Conservation (phyloP, 2,329 filamentous ascomycete species). For the Fusarium floridanum region DNA sequence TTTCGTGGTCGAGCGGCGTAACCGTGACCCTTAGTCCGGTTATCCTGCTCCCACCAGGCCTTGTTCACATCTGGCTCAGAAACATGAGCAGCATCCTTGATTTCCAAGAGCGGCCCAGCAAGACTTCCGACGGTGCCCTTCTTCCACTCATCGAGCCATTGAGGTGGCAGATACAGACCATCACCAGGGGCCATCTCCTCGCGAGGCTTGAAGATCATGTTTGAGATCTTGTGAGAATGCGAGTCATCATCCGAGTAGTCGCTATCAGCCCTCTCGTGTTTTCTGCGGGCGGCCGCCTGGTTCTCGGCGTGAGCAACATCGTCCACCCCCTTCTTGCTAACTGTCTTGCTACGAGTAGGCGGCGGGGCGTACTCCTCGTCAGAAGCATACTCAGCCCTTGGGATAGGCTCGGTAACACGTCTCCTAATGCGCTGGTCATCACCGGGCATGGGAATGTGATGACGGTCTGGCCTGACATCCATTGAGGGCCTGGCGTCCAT, state of each 20-base stretch:
- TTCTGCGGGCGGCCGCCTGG: constrained; percentile 33
- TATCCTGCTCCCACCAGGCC: constrained; percentile 82
- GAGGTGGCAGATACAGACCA: constrained; percentile 69
- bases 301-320: constrained; percentile 26
- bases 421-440: constrained; percentile 44
- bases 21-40: constrained; percentile 61
- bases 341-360: constrained; percentile 37
- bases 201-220: constrained; percentile 57
- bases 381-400: constrained; percentile 43
- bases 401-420: constrained; percentile 49
- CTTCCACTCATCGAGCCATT: constrained; percentile 80
- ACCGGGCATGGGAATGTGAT: constrained; percentile 32
- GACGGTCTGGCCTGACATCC: constrained; percentile 17
- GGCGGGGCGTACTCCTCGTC: constrained; percentile 48
- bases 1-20: constrained; percentile 63
- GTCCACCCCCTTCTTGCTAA: constrained; percentile 21
- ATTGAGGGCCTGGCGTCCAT: too few species aligned
- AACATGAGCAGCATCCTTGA: constrained; percentile 59
- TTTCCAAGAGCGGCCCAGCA: constrained; percentile 69
- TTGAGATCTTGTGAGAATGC: constrained; percentile 56
- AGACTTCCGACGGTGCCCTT: constrained; percentile 74
- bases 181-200: constrained; percentile 62
- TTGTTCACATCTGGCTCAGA: constrained; percentile 62
- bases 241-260: constrained; percentile 48
- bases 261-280: constrained; percentile 49